A percentile compares a stretch with the other conserved stretches of the same genome.
Evolutionary conservation across 192 early-diverging fungal species (phyloP).

Genomic region (Thoreauomyces humboldtii): DNA sequence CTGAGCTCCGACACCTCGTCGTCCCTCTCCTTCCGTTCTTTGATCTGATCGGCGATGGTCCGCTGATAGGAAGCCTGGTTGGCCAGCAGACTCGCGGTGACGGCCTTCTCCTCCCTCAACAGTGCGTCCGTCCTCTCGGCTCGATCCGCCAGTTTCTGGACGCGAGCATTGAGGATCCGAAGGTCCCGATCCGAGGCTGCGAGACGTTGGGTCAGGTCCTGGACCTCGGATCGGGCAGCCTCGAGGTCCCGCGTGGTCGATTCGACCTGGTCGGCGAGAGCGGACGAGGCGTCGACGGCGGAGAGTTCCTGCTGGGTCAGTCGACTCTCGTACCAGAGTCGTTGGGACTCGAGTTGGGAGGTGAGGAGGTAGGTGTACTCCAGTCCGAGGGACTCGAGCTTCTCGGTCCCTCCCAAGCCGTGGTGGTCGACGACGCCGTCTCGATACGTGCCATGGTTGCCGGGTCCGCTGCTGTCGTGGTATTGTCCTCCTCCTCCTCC

Average conservation of each 20-base stretch:
- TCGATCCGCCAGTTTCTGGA: conserved; percentile 58
- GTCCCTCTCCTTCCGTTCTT: conserved; percentile 55
- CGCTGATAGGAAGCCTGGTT: conserved; percentile 65
- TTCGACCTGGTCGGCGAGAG: neutral
- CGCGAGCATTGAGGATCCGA: conserved; percentile 52
- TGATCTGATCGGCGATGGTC: conserved; percentile 55
- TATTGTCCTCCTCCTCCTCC: neutral
- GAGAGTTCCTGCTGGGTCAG: conserved; percentile 40
- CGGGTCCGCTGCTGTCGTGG: neutral
- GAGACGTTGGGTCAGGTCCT: conserved; percentile 12
- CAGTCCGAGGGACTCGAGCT: conserved; percentile 69
- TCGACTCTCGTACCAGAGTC: conserved; percentile 77
- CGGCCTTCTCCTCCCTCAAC: conserved; percentile 69
- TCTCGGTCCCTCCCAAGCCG: too few species aligned
- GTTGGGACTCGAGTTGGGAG: conserved; percentile 84
- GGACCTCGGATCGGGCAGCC: neutral
- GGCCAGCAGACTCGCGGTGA: conserved; percentile 53
- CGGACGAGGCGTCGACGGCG: neutral
- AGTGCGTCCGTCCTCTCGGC: conserved; percentile 52
- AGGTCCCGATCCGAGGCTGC: conserved; percentile 40
- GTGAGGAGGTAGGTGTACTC: conserved; percentile 84
- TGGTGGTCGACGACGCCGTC: neutral
- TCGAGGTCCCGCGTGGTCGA: neutral
- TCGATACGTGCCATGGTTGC: neutral
- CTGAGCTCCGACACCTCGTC: conserved; percentile 63